Evolutionary conservation across 352 stramenopile species (phyloP).

Genomic region (Pythium dissotocum): DNA sequence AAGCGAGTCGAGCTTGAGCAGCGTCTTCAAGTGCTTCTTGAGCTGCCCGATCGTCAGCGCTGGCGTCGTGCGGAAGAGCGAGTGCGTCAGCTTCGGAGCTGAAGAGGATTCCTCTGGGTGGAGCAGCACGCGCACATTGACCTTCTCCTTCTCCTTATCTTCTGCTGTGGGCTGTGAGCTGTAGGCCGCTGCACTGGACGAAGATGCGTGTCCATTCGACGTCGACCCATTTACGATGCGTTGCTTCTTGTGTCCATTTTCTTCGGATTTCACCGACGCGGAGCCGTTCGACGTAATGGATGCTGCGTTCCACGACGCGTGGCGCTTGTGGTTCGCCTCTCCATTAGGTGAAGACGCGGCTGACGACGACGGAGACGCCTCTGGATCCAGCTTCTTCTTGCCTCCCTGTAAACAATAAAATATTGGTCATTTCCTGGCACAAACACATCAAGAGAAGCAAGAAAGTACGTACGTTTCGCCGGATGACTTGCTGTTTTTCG

Average conservation of each 20-base stretch:
- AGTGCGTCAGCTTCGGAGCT: too few relatives aligned
- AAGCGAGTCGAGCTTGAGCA: constrained; percentile 48
- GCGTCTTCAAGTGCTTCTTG: constrained; percentile 60
- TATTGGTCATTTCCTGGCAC: too few relatives aligned
- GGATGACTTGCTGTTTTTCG: constrained; percentile 62
- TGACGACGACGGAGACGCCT: constrained; percentile 37
- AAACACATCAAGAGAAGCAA: neutral
- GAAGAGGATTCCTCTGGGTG: too few relatives aligned
- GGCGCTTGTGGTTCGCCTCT: constrained; percentile 37
- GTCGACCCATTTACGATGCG: constrained; percentile 4
- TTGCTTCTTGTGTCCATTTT: constrained; percentile 39
- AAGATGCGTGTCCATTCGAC: neutral
- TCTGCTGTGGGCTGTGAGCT: too few relatives aligned
- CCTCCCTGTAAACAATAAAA: constrained; percentile 9
- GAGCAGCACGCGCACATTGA: too few relatives aligned
- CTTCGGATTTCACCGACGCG: constrained; percentile 4
- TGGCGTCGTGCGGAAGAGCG: neutral
- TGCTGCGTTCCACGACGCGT: constrained; percentile 4
- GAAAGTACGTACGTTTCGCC: constrained; percentile 42
- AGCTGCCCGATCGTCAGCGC: constrained; percentile 69
- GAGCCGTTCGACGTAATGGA: neutral
- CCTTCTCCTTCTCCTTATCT: too few relatives aligned
- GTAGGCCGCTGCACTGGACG: too few relatives aligned
- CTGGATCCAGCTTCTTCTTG: constrained; percentile 37
- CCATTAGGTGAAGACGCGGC: constrained; percentile 11